Conservation (phyloP, 2,329 filamentous ascomycete genomes). For the Exophiala sideris region DNA sequence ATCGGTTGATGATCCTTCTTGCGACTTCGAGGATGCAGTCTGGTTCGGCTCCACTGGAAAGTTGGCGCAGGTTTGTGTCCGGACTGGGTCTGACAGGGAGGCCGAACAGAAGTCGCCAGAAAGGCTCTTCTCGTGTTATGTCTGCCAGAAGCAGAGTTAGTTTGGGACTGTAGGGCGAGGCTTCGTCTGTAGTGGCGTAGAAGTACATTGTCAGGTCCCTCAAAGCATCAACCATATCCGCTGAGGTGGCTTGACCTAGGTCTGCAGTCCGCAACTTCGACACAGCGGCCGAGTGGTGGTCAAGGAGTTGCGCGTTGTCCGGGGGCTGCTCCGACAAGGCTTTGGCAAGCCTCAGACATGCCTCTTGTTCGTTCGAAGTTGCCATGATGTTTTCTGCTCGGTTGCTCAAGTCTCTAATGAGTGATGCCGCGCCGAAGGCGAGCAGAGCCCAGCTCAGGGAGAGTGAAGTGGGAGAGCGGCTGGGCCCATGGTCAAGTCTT, state of each 20-base stretch:
- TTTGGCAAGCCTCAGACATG: neutral
- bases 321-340: neutral
- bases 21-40: slow-evolving; percentile 26
- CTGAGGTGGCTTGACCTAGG: no score
- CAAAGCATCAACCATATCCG: no score
- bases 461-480: no score
- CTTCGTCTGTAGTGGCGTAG: neutral
- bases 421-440: no score
- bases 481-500: no score
- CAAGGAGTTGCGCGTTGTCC: no score
- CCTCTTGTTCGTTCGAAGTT: neutral
- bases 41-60: neutral
- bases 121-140: slow-evolving; percentile 17
- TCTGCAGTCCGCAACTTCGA: no score
- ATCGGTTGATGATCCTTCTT: slow-evolving; percentile 10
- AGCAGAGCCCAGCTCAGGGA: no score
- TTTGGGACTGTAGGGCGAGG: neutral
- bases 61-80: neutral
- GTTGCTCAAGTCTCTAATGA: no score
- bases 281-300: no score
- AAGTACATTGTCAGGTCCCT: slow-evolving; percentile 8
- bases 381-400: neutral
- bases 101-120: slow-evolving; percentile 23
- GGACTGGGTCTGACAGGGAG: neutral
- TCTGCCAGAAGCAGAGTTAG: slow-evolving; percentile 16